Base-by-base conservation (phyloP, 805 yeast species). In the Saturnispora ahearnii region DNA sequence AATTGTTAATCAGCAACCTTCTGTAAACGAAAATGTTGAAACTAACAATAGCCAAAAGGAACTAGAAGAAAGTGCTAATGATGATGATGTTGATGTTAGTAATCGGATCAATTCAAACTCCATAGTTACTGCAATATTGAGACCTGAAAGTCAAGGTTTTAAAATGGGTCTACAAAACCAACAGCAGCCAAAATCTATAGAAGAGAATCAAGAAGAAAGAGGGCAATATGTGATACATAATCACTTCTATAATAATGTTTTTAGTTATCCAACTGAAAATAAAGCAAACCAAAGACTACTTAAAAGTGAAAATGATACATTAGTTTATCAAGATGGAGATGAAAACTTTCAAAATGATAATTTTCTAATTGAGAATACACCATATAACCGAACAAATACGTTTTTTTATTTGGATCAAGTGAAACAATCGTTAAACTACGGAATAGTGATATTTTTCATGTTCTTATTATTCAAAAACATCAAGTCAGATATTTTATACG, bases 401-500 rank as follows among this genome's bases (percentile, higher is more conserved):
- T 32, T 46, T 31, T 15, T n/a, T n/a, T 5, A 40, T 9, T 31
- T 47, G 11, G 43, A 41, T 22, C 26, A 40, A 10, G 18, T 41
- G 3, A 47, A 47, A 22, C 45, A 41, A 33, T 30, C 42, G 6
- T 24, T 53, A 1, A 53, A 53, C 15, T 53, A 53, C 47, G 41
- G 53, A 2, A 38, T 53, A 4, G 13, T 38, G 4, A 4, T 53
- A 10, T 31, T 43, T 30, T 38, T 54, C 26, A 26, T 34, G 2
- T 41, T 38, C 11, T 29, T 55, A 7, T 26, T 52, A 10, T 40
- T 55, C 13, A 38, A 28, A 32, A 71, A 84, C 0, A 69, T 85
- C 15, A 71, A 74, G 42, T 58, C 64, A 6, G 95, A 85, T 60
- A 74, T 84, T 28, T 62, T 70, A 18, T 59, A 69, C 38, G 75